Evolutionary conservation across 2,329 filamentous ascomycete species (phyloP).

Genomic region (Aspergillus awamori): DNA sequence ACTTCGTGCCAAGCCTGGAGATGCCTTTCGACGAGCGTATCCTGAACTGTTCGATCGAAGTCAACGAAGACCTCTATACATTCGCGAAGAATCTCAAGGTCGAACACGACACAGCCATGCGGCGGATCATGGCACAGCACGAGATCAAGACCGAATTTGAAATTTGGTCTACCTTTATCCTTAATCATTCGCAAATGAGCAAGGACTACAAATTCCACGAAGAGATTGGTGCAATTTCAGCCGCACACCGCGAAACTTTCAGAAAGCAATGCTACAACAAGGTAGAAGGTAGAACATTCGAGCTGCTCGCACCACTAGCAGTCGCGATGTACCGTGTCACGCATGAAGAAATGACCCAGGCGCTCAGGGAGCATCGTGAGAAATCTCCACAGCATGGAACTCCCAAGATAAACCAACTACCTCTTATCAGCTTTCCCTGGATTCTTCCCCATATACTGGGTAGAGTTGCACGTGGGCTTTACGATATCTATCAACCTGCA

Average conservation of each 20-base stretch:
- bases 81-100: constrained; percentile 69
- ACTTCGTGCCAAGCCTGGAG: constrained; percentile 74
- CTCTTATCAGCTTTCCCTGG: constrained; percentile 94
- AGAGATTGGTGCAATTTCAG: constrained; percentile 71
- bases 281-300: constrained; percentile 63
- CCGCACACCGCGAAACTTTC: constrained; percentile 69
- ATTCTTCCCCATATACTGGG: constrained; percentile 75
- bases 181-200: constrained; percentile 71
- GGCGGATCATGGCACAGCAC: constrained; percentile 80
- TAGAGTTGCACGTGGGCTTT: constrained; percentile 61
- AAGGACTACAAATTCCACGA: constrained; percentile 87
- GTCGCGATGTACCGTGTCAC: constrained; percentile 89
- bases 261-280: constrained; percentile 66
- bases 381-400: constrained; percentile 21
- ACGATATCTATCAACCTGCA: constrained; percentile 26
- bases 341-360: constrained; percentile 66
- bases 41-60: constrained; percentile 59
- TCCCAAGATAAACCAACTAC: constrained; percentile 55
- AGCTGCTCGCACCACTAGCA: constrained; percentile 69
- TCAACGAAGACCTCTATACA: constrained; percentile 58
- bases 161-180: constrained; percentile 82
- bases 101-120: constrained; percentile 75
- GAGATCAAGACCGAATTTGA: constrained; percentile 88
- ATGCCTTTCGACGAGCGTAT: constrained; percentile 76
- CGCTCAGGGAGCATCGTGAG: constrained; percentile 55